A percentile compares a stretch with the other conserved stretches of the same genome.
Evolutionary conservation across 176 grass and related monocot species (phyloP).

Genomic region (Zoysia japonica): DNA sequence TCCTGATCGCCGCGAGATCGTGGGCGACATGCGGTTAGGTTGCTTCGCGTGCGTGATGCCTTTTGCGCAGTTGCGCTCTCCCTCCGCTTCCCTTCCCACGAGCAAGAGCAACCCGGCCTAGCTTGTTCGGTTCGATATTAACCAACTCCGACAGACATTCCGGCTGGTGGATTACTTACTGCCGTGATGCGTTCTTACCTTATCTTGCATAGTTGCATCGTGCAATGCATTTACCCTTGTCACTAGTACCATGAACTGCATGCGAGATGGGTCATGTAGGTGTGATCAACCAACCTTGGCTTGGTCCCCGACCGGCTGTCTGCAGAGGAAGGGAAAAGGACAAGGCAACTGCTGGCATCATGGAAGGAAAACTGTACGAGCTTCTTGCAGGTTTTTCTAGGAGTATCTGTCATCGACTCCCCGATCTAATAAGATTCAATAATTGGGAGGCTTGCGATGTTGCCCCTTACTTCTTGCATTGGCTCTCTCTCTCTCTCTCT

Average conservation of each 20-base stretch:
- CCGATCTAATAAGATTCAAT: background rate
- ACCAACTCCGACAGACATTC: too few relatives aligned
- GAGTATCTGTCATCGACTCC: conserved; percentile 18
- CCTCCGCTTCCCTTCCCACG: background rate
- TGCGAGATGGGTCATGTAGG: background rate
- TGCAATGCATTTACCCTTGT: background rate
- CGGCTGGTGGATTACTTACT: too few relatives aligned
- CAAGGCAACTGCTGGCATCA: conserved; percentile 1
- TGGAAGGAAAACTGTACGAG: background rate
- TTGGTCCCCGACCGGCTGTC: background rate
- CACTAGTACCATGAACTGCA: background rate
- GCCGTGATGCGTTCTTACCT: too few relatives aligned
- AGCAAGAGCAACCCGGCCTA: background rate
- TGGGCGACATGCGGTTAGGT: background rate
- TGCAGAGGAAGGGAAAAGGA: background rate
- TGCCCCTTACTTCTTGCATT: background rate
- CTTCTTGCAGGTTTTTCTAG: background rate
- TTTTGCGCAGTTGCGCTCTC: background rate
- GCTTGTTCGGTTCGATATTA: too few relatives aligned
- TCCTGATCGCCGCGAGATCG: background rate
- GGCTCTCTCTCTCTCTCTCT: background rate
- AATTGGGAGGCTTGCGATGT: background rate
- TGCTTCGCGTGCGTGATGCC: background rate
- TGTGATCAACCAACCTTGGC: background rate
- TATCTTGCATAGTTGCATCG: too few relatives aligned